Percentiles rank a stretch among this genome's conserved stretches.
phyloP scores from a whole-genome alignment of 73 alveolate genomes.

The Stentor coeruleus region DNA sequence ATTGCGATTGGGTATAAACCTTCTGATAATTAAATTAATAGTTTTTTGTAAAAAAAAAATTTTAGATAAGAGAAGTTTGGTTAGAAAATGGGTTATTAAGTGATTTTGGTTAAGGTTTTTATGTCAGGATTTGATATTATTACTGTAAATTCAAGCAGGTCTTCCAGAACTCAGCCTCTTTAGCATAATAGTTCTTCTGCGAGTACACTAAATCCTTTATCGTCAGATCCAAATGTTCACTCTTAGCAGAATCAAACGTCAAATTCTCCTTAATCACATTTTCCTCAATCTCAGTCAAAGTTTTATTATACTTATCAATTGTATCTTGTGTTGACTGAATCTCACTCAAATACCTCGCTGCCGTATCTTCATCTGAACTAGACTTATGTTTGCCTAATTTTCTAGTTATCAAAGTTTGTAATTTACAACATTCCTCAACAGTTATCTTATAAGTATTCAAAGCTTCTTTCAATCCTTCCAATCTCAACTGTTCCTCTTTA shows the following conservation, averaged over 20 bases:
- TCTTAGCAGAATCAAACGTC: background rate
- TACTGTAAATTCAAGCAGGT: background rate
- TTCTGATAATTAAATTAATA: background rate
- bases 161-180: slow-evolving; percentile 14
- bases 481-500: slow-evolving; percentile 9
- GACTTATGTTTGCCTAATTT: background rate
- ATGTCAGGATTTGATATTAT: too few relatives aligned
- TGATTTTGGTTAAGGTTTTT: too few relatives aligned
- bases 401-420: background rate
- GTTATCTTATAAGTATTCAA: background rate
- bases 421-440: background rate
- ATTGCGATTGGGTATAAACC: too few relatives aligned
- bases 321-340: slow-evolving; percentile 7
- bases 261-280: background rate
- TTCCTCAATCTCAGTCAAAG: background rate
- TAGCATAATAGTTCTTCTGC: background rate
- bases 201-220: background rate
- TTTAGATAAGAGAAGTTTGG: too few relatives aligned
- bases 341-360: slow-evolving; percentile 16
- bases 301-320: slow-evolving; percentile 4
- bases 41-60: too few relatives aligned
- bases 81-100: too few relatives aligned
- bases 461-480: slow-evolving; percentile 18
- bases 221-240: background rate
- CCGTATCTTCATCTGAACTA: slow-evolving; percentile 14